These are phyloP conservation scores for Plasmodium malariae DNA, from an alignment of 169 alveolate species.

Conservation along the genomic window DNA sequence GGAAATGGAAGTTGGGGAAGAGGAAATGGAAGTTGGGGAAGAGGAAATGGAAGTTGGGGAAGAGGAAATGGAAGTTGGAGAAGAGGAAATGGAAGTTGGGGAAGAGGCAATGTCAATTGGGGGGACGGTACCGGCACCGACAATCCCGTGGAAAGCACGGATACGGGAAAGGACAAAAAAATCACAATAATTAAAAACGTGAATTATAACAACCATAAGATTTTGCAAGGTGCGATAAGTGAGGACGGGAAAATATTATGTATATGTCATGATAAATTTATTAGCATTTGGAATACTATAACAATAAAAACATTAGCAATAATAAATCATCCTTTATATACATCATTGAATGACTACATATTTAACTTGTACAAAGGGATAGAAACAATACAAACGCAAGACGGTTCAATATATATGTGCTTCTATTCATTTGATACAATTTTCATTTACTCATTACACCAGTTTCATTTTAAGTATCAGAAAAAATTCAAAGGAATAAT, in stretches of 20 bases:
- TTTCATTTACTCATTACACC: constrained; percentile 31
- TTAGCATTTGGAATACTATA: constrained; percentile 33
- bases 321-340: constrained; percentile 54
- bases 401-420: background rate
- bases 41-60: too few species aligned
- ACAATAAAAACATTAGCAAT: constrained; percentile 44
- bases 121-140: too few species aligned
- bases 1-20: too few species aligned
- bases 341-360: constrained; percentile 17
- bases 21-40: too few species aligned
- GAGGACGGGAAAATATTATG: constrained; percentile 47
- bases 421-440: constrained; percentile 42
- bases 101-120: too few species aligned
- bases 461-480: constrained; percentile 40
- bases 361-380: constrained; percentile 53
- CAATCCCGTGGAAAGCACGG: too few species aligned
- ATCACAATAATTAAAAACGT: constrained; percentile 30
- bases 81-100: too few species aligned
- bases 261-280: constrained; percentile 42
- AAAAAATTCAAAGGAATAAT: constrained; percentile 48
- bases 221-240: constrained; percentile 39
- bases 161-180: background rate
- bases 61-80: too few species aligned
- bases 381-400: constrained; percentile 17
- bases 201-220: constrained; percentile 31